Base-by-base conservation (phyloP, 2,329 filamentous ascomycete species). In the Diaporthe citri region DNA sequence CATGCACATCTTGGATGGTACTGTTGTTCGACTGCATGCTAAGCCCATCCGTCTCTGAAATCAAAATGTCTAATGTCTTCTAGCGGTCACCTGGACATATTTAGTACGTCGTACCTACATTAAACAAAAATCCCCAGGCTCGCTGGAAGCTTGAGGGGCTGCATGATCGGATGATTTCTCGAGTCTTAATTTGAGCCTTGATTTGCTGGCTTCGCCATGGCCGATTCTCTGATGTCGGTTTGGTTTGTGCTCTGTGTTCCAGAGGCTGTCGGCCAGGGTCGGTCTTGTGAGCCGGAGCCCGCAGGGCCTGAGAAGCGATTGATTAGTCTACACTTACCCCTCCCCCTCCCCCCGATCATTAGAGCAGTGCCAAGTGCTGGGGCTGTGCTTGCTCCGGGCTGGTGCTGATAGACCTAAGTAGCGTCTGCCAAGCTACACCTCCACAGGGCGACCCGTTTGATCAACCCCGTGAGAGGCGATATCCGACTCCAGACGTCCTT, bases 351-450 rank as follows among this genome's bases (percentile, higher is more conserved):
- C 36, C 51, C 22, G 25, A 17, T 28, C 51, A 15, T 7, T 22
- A 25, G 17, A 28, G 25, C 51, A 31, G 52, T 55, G 52, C 52
- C 25, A 31, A 52, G 48, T 52, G n/a, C 25, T 31, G 52, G 52
- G 52, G 52, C 52, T 55, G 28, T 55, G 52, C 25, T 4, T 62
- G 59, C 39, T 31, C 59, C n/a, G 25, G 22, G 22, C 13, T 39
- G 56, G 31, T 57, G 56, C 52, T 56, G 31, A 25, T 59, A 59
- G 10, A 59, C 31, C 55, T 36, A 34, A 22, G 43, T 52, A 67
- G 62, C 62, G 62, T 25, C 25, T 67, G 62, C 62, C 62, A 67
- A 67, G 62, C 62, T 36, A 67, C 43, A 67, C 43, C 62, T 67
- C 46, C 31, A 67, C 62, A 48, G 43, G 62, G 62, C 7, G 31